phyloP scores from a whole-genome alignment of 306 rosid species.

The Chamaecrista fasciculata region DNA sequence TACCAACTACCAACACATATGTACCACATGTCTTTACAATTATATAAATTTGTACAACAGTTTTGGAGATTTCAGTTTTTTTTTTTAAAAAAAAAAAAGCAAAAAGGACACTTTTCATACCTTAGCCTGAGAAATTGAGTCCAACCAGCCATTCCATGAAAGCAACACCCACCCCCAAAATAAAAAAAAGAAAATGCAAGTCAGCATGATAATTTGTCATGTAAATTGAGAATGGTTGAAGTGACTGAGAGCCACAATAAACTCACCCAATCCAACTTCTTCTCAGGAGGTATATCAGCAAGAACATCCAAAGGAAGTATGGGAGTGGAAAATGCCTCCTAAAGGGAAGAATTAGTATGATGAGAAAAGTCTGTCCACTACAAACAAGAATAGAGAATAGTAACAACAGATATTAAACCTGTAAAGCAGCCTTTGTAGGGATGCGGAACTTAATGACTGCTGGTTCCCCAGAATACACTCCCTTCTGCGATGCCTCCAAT shows the following conservation, averaged over 20 bases:
- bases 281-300: conserved; percentile 86
- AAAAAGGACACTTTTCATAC: conserved; percentile 43
- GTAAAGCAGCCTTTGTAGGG: conserved; percentile 83
- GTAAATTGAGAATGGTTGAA: conserved; percentile 26
- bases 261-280: conserved; percentile 85
- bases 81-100: no score
- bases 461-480: conserved; percentile 64
- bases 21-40: background rate
- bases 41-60: conserved; percentile 18
- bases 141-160: conserved; percentile 43
- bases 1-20: conserved; percentile 9
- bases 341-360: conserved; percentile 14
- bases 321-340: conserved; percentile 88
- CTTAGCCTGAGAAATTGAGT: conserved; percentile 64
- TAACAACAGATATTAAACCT: conserved; percentile 46
- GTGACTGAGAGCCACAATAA: background rate
- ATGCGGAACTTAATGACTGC: conserved; percentile 84
- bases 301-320: conserved; percentile 86
- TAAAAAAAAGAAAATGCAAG: conserved; percentile 33
- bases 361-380: conserved; percentile 13
- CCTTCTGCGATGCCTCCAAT: conserved; percentile 78
- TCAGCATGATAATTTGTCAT: conserved; percentile 24
- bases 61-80: conserved; percentile 5
- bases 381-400: conserved; percentile 11
- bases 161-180: conserved; percentile 9